Percentiles rank a stretch among this genome's conserved stretches.
These are phyloP conservation scores for Lophium mytilinum DNA, from an alignment of 495 filamentous ascomycete species.

Conservation along the genomic window DNA sequence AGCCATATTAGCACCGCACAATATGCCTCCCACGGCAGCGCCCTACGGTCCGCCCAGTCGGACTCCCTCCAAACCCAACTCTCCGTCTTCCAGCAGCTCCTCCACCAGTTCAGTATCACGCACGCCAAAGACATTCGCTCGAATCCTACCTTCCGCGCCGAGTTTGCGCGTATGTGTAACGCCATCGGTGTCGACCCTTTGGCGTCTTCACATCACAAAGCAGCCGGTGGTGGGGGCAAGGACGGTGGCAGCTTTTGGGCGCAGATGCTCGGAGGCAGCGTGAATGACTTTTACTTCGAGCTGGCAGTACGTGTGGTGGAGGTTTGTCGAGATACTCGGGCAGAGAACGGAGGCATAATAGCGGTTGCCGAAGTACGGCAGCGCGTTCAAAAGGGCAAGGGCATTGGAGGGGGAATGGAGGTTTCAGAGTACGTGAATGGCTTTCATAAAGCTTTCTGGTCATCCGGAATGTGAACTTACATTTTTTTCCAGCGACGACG, in stretches of 20 bases:
- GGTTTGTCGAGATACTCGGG: constrained; percentile 76
- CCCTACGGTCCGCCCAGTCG: constrained; percentile 71
- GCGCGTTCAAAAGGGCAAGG: constrained; percentile 57
- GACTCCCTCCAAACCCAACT: constrained; percentile 83
- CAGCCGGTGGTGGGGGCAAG: constrained; percentile 36
- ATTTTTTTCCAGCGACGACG: constrained; percentile 59
- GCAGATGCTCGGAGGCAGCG: constrained; percentile 78
- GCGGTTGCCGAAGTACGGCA: constrained; percentile 74
- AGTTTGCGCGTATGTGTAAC: constrained; percentile 97
- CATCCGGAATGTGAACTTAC: not conserved
- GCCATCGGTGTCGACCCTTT: constrained; percentile 94
- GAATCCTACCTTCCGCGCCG: constrained; percentile 86
- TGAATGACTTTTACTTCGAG: constrained; percentile 98
- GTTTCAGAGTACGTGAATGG: constrained; percentile 51
- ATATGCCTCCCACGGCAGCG: constrained; percentile 80
- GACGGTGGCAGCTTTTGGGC: constrained; percentile 66
- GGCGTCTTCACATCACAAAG: constrained; percentile 51
- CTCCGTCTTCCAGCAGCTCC: constrained; percentile 84
- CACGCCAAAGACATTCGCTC: constrained; percentile 93
- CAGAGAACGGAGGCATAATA: constrained; percentile 88
- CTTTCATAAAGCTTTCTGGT: too few relatives aligned
- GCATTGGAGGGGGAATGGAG: constrained; percentile 67
- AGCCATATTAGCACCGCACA: constrained; percentile 69
- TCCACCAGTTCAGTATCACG: constrained; percentile 88
- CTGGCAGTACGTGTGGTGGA: constrained; percentile 90